Evolutionary conservation across 2,329 filamentous ascomycete genomes (phyloP), one percentile per base, ranked within the genome.

Genomic region (Tolypocladium amazonense): DNA sequence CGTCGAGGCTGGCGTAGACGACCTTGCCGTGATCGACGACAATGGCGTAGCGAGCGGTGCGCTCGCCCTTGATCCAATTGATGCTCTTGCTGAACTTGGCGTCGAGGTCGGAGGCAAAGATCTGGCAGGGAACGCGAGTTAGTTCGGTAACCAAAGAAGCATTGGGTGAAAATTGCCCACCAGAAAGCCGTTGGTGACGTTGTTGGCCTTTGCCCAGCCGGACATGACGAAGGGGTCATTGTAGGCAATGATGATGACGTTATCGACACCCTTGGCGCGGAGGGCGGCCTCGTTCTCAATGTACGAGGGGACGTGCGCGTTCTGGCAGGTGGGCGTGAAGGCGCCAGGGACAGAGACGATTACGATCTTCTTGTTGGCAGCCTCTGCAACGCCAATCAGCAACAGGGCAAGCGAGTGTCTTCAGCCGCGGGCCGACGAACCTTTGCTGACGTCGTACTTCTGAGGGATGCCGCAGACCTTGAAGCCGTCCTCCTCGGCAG

Each of bases 201-300:
- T 81, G 77, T 95, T 93, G 70, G 91, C 90, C 83, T 96, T 96
- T 76, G 86, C 88, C 90, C 90, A 94, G 59, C 89, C 90, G 68
- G 85, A 87, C 89, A 93, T 93, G 74, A 96, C 91, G 72, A 81
- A 95, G 64, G 87, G 79, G 76, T 96, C 92, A 76, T 96, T 96
- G 79, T 79, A 88, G 62, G 90, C 89, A 70, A 95, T 87, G 70
- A 94, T 85, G 66, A 90, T 83, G 69, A 96, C 84, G 64, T 88
- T 75, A 75, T 96, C 91, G 66, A 95, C 88, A 68, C 89, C 90
- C 82, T 93, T 93, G 71, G 78, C 78, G 78, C 86, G 87, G 75
- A 95, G 80, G 70, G 87, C 79, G 58, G 83, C 78, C 66, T 87
- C 77, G 73, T 90, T 87, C 74, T 83, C 76, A 68, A 93, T 83